Base-by-base conservation (phyloP, 1,284 basidiomycete genomes). In the Microbotryum violaceum region DNA sequence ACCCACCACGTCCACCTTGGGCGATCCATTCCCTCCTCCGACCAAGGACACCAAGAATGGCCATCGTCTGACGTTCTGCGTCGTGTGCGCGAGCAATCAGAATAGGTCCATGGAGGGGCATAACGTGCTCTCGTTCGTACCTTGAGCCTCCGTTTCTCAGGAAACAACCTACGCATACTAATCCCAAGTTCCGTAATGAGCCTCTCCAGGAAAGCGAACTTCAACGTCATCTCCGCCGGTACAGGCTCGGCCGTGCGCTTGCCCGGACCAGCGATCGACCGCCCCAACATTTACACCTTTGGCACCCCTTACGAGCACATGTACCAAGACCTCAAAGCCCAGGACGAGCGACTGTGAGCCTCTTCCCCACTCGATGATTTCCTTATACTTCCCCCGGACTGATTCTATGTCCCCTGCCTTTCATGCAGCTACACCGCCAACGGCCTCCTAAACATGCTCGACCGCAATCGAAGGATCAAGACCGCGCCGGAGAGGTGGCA, bases 81-180 rank as follows among this genome's bases (percentile, higher is more conserved):
- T 98, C 12, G 94, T 98, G 31, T 98, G 94, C 74, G 94, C 94
- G 12, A 96, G 91, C 74, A 98, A 98, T 73, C 75, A 98, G 89
- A 99, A 99, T 75, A 87, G 96, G 44, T 97, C 93, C 1, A 99
- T 99, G 96, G 94, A 97, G 75, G 96, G 91, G 0, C 96, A 99
- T 74, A 83, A 86, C 71, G 90, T 96, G 12, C 78, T 99, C 49
- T 79, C 86, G 88, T 93, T 71, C 77, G 89, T 82, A 27, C 37
- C 23, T 37, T 8, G 49, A 54, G 37, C 23, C 46, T 20, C 33
- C 2, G 27, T 6, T 27, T 27, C 27, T 6, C 27, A 27, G 4
- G 6, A 27, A 27, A 4, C 0, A 27, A 27, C 3, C 27, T 4
- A 6, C 27, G 27, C 27, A 27, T 27, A 27, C 27, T 27, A 6